Evolutionary conservation across 2,329 filamentous ascomycete species (phyloP), one percentile per base, ranked within the genome.

Genomic region (Leptographium lundbergii): DNA sequence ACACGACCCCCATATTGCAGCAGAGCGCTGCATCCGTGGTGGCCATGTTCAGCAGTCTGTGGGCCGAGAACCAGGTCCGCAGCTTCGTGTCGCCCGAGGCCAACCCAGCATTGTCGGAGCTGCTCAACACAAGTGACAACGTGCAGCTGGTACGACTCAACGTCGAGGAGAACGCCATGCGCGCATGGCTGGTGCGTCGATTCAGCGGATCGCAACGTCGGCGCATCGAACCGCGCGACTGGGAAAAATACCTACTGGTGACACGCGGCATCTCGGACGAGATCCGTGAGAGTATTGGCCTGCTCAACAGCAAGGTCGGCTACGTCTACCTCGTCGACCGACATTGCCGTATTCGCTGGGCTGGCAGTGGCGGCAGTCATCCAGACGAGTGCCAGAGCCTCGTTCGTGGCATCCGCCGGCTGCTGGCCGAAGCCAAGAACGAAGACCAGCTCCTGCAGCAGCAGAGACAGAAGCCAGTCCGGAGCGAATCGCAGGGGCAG

Each of bases 241-340:
- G 82, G 78, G 74, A 73, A 54, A 76, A 75, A 65, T 87, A 87
- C 69, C 84, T 87, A 64, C 66, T 86, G 36, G 79, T 87, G 24
- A 74, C 74, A 57, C 76, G 73, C 61, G 82, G 81, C 47, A 68
- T 87, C 57, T 79, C 80, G 0, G 79, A 84, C 57, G 77, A 83
- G 59, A 81, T 86, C 59, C 76, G 79, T 57, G 83, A 86, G 70
- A 76, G 74, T 47, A 82, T 87, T 62, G 85, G 84, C 13, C 65
- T 95, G 69, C 75, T 95, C 69, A 99, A 99, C 73, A 85, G 84
- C 65, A 95, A 91, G 72, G 92, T 96, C 39, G 92, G 91, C 45
- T 97, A 96, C 73, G 87, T 91, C 5, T 99, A 96, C 72, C 78
- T 99, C 54, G 78, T 99, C 60, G 94, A 99, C 70, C 78, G 85